phyloP scores from a whole-genome alignment of 73 alveolate genomes.

The Symbiodinium pilosum region DNA sequence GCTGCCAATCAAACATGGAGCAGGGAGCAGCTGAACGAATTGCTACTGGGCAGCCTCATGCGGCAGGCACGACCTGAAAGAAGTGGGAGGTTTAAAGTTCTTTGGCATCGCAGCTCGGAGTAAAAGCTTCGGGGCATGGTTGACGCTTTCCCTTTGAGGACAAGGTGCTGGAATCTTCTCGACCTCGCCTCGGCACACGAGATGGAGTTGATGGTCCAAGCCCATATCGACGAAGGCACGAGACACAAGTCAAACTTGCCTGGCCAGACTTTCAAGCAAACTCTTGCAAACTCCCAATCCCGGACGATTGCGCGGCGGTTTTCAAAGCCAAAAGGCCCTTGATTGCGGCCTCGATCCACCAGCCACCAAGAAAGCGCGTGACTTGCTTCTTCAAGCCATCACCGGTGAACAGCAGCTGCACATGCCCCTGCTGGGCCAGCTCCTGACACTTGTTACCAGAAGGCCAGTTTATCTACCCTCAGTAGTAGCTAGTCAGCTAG shows the following conservation, averaged over 20 bases:
- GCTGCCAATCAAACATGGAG: not conserved
- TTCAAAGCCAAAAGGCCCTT: not conserved
- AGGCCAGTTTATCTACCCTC: too few species aligned
- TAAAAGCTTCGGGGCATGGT: too few species aligned
- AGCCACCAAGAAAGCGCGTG: conserved; percentile 17
- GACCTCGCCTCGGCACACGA: not conserved
- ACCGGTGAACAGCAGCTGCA: conserved; percentile 1
- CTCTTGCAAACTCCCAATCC: too few species aligned
- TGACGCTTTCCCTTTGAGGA: too few species aligned
- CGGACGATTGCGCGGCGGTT: not conserved
- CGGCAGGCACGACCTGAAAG: conserved; percentile 4
- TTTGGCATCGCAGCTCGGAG: too few species aligned
- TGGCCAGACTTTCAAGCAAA: too few species aligned
- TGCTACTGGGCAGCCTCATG: not conserved
- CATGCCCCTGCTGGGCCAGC: conserved; percentile 15
- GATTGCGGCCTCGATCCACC: conserved; percentile 33
- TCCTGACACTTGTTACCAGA: too few species aligned
- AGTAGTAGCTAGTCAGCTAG: too few species aligned
- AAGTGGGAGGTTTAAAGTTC: too few species aligned
- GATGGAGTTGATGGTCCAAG: too few species aligned
- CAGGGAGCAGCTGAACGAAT: not conserved
- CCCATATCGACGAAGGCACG: too few species aligned
- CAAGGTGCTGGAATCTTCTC: conserved; percentile 15
- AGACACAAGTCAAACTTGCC: too few species aligned
- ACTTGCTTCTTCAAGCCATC: conserved; percentile 5